These are phyloP conservation scores for Sergeia podlipaevii DNA, from an alignment of 208 protist species.

Conservation along the genomic window DNA sequence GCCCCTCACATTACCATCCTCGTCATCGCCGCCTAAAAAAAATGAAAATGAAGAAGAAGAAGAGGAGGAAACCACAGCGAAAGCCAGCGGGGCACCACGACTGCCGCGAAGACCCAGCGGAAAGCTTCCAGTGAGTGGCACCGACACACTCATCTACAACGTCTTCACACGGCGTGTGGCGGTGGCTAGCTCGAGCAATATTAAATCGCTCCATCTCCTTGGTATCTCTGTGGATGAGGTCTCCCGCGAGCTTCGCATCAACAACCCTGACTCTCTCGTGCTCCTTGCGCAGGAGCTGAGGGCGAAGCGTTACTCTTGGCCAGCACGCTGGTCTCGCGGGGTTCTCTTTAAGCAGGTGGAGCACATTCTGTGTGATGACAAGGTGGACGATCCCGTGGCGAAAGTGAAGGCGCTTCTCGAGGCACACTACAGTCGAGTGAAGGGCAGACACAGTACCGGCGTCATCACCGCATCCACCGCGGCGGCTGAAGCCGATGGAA, in stretches of 20 bases:
- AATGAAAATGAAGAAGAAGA: too few relatives aligned
- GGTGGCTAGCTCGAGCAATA: slow-evolving; percentile 29
- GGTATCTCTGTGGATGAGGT: slow-evolving; percentile 53
- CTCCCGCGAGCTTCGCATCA: slow-evolving; percentile 41
- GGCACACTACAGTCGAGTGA: slow-evolving; percentile 37
- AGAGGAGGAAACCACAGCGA: too few relatives aligned
- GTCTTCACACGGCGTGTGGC: slow-evolving; percentile 80
- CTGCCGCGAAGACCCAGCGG: neutral
- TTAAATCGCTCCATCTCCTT: slow-evolving; percentile 44
- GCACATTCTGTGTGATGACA: slow-evolving; percentile 24
- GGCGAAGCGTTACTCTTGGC: slow-evolving; percentile 46
- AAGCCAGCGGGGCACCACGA: neutral
- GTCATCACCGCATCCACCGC: slow-evolving; percentile 16
- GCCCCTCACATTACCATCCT: neutral
- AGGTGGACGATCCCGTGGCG: slow-evolving; percentile 15
- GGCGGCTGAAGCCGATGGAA: neutral
- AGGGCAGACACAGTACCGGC: slow-evolving; percentile 19
- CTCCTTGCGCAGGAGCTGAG: slow-evolving; percentile 41
- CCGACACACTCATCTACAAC: slow-evolving; percentile 57
- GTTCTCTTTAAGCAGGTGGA: slow-evolving; percentile 37
- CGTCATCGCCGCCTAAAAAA: neutral
- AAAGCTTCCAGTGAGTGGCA: neutral
- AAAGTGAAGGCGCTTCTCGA: slow-evolving; percentile 34
- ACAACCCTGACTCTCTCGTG: slow-evolving; percentile 31
- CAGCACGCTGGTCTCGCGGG: slow-evolving; percentile 45